Percentiles rank a stretch among this genome's conserved stretches.
These are phyloP conservation scores for Leptographium radiaticola DNA, from an alignment of 2,329 filamentous ascomycete species.

Conservation along the genomic window DNA sequence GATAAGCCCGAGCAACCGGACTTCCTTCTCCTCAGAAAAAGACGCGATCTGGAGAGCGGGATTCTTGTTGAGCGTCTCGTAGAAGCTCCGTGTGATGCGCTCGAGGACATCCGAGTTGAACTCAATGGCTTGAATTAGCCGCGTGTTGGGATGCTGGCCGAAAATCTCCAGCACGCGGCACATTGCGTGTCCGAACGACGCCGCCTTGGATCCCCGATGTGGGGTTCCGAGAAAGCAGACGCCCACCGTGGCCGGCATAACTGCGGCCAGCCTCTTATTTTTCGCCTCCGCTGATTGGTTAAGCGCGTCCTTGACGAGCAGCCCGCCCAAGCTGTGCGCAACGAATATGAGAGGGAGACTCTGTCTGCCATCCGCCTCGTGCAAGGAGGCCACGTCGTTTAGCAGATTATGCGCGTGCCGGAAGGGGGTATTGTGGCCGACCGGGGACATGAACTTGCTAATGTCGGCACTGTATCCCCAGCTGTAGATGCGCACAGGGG, in stretches of 20 bases:
- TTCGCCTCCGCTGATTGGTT: not conserved
- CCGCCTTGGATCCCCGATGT: not conserved
- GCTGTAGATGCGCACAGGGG: not conserved
- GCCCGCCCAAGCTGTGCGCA: not conserved
- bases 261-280: not conserved
- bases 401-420: not conserved
- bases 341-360: not conserved
- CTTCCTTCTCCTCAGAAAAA: not conserved
- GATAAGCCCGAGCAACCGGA: not conserved
- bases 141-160: not conserved
- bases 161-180: not conserved
- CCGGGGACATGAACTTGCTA: not conserved
- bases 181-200: not conserved
- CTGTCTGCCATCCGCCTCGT: not conserved
- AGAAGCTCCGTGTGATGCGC: not conserved
- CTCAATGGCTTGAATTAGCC: not conserved
- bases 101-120: not conserved
- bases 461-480: not conserved
- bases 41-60: not conserved
- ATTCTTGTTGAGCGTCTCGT: not conserved
- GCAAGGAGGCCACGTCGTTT: not conserved
- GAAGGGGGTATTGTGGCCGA: not conserved
- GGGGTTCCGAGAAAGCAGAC: not conserved
- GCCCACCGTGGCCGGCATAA: not conserved
- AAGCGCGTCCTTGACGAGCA: not conserved